Conservation (phyloP, 768 basidiomycete genomes). For the Rhizopogon rudus region DNA sequence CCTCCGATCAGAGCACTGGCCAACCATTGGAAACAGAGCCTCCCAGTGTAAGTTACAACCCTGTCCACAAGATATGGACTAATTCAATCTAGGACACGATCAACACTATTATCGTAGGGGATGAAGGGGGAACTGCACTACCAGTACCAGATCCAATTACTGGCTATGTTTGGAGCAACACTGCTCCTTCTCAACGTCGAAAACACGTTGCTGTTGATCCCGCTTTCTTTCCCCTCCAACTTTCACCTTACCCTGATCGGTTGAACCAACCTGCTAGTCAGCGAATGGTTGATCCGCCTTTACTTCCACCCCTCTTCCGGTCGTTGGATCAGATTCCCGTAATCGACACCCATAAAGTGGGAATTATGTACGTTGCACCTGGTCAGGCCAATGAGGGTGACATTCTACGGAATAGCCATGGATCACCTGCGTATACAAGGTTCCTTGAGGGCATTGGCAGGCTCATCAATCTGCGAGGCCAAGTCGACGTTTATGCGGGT, state of each 20-base stretch:
- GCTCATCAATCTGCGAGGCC: slow-evolving; percentile 83
- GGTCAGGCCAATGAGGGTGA: slow-evolving; percentile 82
- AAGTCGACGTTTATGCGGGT: slow-evolving; percentile 89
- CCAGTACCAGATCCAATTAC: slow-evolving; percentile 66
- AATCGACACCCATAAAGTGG: slow-evolving; percentile 96
- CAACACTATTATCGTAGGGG: slow-evolving; percentile 1
- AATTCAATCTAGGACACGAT: neutral
- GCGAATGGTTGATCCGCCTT: slow-evolving; percentile 49
- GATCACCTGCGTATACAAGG: slow-evolving; percentile 91
- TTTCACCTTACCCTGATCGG: slow-evolving; percentile 68
- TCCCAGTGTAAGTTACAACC: neutral
- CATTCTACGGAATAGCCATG: slow-evolving; percentile 86
- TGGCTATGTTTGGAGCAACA: slow-evolving; percentile 84
- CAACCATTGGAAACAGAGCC: neutral
- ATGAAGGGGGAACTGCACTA: slow-evolving; percentile 9
- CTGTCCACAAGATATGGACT: neutral
- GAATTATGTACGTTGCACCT: slow-evolving; percentile 92
- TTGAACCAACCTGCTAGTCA: slow-evolving; percentile 31
- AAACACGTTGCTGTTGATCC: slow-evolving; percentile 86
- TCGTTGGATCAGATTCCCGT: slow-evolving; percentile 83
- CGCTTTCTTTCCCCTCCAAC: slow-evolving; percentile 77
- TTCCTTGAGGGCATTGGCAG: slow-evolving; percentile 89
- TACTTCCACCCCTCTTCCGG: slow-evolving; percentile 54
- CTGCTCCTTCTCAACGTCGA: slow-evolving; percentile 83
- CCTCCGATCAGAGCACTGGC: slow-evolving; percentile 13